Percentiles rank a stretch among this genome's conserved stretches.
Evolutionary conservation across 352 stramenopile species (phyloP).

Genomic region (Globisporangium carolinianum): DNA sequence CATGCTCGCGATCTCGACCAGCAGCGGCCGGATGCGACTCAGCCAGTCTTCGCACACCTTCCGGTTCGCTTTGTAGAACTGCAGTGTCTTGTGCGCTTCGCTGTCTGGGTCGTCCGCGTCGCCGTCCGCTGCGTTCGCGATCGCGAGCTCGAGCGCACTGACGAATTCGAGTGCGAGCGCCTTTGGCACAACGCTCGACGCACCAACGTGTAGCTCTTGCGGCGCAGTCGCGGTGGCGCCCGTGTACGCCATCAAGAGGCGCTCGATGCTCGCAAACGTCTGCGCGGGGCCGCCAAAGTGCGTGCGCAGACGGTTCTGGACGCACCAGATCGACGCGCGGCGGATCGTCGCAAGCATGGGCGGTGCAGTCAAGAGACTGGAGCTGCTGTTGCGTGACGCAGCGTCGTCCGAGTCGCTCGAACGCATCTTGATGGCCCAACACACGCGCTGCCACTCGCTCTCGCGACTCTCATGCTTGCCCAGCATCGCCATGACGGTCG

Average conservation of each 20-base stretch:
- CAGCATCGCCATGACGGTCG: conserved; percentile 31
- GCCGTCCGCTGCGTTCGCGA: conserved; percentile 23
- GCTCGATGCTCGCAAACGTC: conserved; percentile 74
- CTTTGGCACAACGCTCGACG: conserved; percentile 14
- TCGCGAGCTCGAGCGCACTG: conserved; percentile 36
- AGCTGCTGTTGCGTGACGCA: neutral
- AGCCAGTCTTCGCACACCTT: conserved; percentile 71
- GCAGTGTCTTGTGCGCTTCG: conserved; percentile 29
- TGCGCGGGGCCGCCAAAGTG: conserved; percentile 68
- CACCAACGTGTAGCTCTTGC: no score
- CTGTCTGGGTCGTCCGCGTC: conserved; percentile 30
- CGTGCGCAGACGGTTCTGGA: conserved; percentile 66
- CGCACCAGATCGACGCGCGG: conserved; percentile 58
- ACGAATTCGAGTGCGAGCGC: conserved; percentile 54
- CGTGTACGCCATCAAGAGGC: conserved; percentile 39
- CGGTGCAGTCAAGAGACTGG: conserved; percentile 10
- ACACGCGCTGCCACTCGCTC: conserved; percentile 31
- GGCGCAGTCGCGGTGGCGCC: neutral
- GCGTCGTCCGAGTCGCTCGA: neutral
- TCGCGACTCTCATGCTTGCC: conserved; percentile 17
- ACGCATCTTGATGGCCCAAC: conserved; percentile 8
- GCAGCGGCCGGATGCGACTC: conserved; percentile 43
- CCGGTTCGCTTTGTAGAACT: conserved; percentile 64
- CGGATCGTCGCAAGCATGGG: conserved; percentile 27
- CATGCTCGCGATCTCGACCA: conserved; percentile 34